Conservation (phyloP, 2,329 filamentous ascomycete genomes). For the Penicillium rolfsii region DNA sequence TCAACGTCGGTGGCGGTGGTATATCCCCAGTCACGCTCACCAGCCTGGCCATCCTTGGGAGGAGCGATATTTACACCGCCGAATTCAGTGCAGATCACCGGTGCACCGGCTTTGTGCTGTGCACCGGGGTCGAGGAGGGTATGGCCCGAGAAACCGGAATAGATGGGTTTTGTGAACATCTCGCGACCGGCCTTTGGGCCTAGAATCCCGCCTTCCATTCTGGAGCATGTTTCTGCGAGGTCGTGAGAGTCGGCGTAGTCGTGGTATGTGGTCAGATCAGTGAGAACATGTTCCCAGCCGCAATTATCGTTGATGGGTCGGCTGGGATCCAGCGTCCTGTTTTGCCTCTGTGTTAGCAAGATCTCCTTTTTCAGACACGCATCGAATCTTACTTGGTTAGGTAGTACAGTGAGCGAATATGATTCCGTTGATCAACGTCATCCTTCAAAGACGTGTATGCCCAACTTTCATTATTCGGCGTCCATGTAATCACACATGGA, state of each 20-base stretch:
- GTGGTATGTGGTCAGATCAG: conserved; percentile 69
- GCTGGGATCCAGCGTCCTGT: conserved; percentile 61
- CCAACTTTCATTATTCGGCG: conserved; percentile 68
- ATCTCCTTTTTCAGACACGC: neutral
- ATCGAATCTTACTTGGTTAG: conserved; percentile 59
- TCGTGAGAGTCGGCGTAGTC: conserved; percentile 65
- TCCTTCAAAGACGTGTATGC: conserved; percentile 63
- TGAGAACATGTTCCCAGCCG: conserved; percentile 69
- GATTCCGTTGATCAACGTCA: conserved; percentile 63
- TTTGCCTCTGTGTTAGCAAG: neutral
- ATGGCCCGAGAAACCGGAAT: conserved; percentile 41
- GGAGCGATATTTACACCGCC: conserved; percentile 69
- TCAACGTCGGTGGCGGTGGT: conserved; percentile 65
- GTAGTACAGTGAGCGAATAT: conserved; percentile 66
- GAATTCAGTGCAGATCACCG: conserved; percentile 69
- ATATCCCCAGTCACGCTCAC: conserved; percentile 66
- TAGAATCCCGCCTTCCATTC: conserved; percentile 57
- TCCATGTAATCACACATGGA: conserved; percentile 67
- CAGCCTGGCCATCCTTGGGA: conserved; percentile 42
- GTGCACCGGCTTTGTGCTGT: conserved; percentile 57
- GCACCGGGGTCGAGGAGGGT: conserved; percentile 52
- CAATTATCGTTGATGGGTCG: conserved; percentile 72
- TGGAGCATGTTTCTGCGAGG: conserved; percentile 59
- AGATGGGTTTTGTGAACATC: conserved; percentile 57
- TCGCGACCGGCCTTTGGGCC: conserved; percentile 55